Percentiles rank a stretch among this genome's conserved stretches.
phyloP scores from a whole-genome alignment of 495 filamentous ascomycete genomes.

The Ramalina peruviana region DNA sequence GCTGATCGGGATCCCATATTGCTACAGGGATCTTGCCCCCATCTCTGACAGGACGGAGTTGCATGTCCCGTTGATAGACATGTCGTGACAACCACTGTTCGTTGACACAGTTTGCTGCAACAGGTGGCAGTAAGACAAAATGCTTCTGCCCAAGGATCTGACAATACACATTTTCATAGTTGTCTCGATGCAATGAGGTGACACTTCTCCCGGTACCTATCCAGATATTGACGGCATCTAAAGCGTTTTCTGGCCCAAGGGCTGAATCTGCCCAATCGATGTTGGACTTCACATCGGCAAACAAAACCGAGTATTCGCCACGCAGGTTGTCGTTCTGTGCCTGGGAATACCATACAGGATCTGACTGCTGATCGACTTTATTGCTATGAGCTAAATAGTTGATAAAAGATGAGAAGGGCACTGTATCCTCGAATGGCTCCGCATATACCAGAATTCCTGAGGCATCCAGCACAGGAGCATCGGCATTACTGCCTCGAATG shows the following conservation, averaged over 20 bases:
- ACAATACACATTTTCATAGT: conserved; percentile 71
- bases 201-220: conserved; percentile 51
- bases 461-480: conserved; percentile 16
- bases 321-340: conserved; percentile 68
- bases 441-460: conserved; percentile 15
- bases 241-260: conserved; percentile 24
- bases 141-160: conserved; percentile 55
- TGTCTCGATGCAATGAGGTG: conserved; percentile 62
- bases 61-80: conserved; percentile 30
- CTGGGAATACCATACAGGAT: conserved; percentile 31
- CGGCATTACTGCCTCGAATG: conserved; percentile 19
- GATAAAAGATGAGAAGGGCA: conserved; percentile 25
- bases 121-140: conserved; percentile 55
- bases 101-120: conserved; percentile 46
- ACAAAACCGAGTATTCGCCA: conserved; percentile 47
- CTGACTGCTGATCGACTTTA: background rate
- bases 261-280: conserved; percentile 57
- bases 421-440: conserved; percentile 26
- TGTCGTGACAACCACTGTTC: conserved; percentile 38
- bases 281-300: conserved; percentile 35
- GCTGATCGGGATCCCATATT: conserved; percentile 55
- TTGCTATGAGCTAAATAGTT: background rate
- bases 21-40: conserved; percentile 40
- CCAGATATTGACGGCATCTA: conserved; percentile 67
- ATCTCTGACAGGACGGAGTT: conserved; percentile 17